Evolutionary conservation across 495 filamentous ascomycete genomes (phyloP).

Genomic region (Poronia punctata): DNA sequence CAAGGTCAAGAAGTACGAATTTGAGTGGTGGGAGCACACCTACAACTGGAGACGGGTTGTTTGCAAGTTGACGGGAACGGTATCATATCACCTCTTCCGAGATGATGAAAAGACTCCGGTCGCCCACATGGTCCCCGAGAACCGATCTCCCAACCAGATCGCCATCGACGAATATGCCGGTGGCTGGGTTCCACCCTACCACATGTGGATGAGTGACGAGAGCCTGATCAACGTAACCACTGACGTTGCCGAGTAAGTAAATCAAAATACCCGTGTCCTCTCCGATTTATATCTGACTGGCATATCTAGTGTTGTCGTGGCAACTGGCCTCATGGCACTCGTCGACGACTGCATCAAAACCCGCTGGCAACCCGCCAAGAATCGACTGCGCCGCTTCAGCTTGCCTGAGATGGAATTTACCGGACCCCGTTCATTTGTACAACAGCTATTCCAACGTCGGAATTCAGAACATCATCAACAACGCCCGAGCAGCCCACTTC

Average conservation of each 20-base stretch:
- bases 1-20: conserved; percentile 72
- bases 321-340: conserved; percentile 81
- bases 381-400: conserved; percentile 42
- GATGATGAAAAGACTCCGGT: conserved; percentile 54
- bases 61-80: conserved; percentile 50
- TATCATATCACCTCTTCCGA: conserved; percentile 73
- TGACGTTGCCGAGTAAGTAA: conserved; percentile 89
- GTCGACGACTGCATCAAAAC: conserved; percentile 88
- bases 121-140: conserved; percentile 81
- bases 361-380: conserved; percentile 63
- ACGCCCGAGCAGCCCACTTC: conserved; percentile 34
- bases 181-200: conserved; percentile 86
- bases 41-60: conserved; percentile 79
- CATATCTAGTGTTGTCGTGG: conserved; percentile 68
- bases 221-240: conserved; percentile 56
- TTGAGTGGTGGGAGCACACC: conserved; percentile 81
- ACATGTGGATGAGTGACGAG: conserved; percentile 78
- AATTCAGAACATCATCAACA: conserved; percentile 34
- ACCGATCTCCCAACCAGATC: conserved; percentile 59
- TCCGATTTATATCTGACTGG: conserved; percentile 11
- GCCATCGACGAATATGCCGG: conserved; percentile 70
- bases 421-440: conserved; percentile 65
- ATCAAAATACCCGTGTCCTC: neutral
- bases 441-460: conserved; percentile 68
- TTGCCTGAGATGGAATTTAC: conserved; percentile 57